These are phyloP conservation scores for Trifolium pratense DNA, from an alignment of 306 rosid genomes.

Conservation along the genomic window DNA sequence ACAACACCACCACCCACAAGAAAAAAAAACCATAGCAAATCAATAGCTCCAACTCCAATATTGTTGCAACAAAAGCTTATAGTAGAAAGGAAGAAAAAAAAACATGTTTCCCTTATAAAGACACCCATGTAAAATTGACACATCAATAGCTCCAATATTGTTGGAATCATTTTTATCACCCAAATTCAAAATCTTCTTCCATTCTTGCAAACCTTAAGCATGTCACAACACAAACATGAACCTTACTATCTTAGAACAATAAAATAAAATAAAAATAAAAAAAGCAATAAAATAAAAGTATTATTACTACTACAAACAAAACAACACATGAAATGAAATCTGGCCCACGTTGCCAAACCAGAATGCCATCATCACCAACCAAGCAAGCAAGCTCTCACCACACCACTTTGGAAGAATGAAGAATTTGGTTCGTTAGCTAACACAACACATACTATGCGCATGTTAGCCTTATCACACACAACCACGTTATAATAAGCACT, in stretches of 20 bases:
- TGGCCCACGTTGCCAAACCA: conserved; percentile 51
- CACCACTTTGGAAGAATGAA: conserved; percentile 36
- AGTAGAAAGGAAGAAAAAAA: neutral
- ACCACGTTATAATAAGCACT: conserved; percentile 46
- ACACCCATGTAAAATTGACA: neutral
- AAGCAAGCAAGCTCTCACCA: conserved; percentile 15
- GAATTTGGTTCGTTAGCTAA: conserved; percentile 46
- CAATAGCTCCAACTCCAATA: no score
- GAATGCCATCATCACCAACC: conserved; percentile 39
- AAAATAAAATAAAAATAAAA: neutral
- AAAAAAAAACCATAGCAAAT: conserved; percentile 5
- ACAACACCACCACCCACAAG: neutral
- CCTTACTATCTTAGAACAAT: conserved; percentile 9
- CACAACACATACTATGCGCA: conserved; percentile 62
- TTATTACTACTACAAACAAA: neutral
- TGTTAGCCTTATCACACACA: conserved; percentile 49
- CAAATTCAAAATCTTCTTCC: neutral
- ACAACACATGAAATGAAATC: conserved; percentile 39
- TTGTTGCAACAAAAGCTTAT: conserved; percentile 1
- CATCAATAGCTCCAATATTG: conserved; percentile 48
- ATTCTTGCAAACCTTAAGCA: conserved; percentile 38
- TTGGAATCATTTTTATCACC: conserved; percentile 46
- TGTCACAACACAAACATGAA: conserved; percentile 10
- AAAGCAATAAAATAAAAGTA: neutral
- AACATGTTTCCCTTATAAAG: conserved; percentile 11